Evolutionary conservation across 495 filamentous ascomycete species (phyloP), one percentile per base, ranked within the genome.

Genomic region (Daldinia bambusicola): DNA sequence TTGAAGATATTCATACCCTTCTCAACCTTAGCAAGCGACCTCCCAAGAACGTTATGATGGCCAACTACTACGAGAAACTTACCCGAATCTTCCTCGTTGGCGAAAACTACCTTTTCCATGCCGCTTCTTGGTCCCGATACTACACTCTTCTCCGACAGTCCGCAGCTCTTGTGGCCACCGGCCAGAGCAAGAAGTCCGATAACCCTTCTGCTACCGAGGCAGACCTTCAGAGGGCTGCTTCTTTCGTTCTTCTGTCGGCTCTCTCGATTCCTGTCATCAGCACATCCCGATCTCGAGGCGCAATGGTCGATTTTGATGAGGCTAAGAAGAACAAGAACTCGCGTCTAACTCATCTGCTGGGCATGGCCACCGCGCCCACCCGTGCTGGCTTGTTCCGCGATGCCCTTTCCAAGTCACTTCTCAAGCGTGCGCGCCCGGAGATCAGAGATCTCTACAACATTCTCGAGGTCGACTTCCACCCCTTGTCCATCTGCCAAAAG

Each of bases 31-130:
- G 95, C 92, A 99, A 99, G 88, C 92, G 95, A 56, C 94, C 94
- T 41, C 91, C 95, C n/a, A 98, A 98, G 90, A 97, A 98, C 80
- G 87, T 97, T 70, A 98, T 98, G 94, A 99, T 99, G 95, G 95
- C 96, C 80, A 99, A 98, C 83, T 99, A 99, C 88, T 99, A 98
- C 83, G 96, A 99, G 86, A 97, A 98, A 82, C 88, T 99, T 57
- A 97, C 95, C 40, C 89, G 93, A 53, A 99, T 99, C 78, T 99
- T 99, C 86, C 88, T 99, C 41, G 96, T 98, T 71, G 96, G 94
- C 80, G 96, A 97, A 84, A 99, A 99, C 83, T 98, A 98, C 77
- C 89, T 99, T 31, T 99, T 99, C 90, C 95, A 99, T 77, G 95
- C 95, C 70, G 95, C 95, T 48, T 94, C 95, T 55, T 98, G 92